A percentile compares a stretch with the other conserved stretches of the same genome.
Conservation (phyloP, 1,284 basidiomycete species). For the Cryptococcus neoformans region DNA sequence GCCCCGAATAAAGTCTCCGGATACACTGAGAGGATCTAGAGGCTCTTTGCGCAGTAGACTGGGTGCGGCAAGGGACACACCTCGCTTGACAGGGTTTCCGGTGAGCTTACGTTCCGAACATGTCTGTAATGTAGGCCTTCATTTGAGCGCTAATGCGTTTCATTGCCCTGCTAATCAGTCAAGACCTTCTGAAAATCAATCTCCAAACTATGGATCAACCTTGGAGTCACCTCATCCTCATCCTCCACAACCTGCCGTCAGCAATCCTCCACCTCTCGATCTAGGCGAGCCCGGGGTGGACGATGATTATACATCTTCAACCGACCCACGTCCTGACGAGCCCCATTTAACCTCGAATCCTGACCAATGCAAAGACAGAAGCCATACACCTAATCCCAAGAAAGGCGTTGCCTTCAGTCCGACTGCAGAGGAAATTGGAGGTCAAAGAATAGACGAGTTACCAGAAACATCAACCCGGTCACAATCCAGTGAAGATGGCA, state of each 20-base stretch:
- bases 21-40: neutral
- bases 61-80: conserved; percentile 1
- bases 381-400: neutral
- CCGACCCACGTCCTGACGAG: neutral
- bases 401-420: conserved; percentile 15
- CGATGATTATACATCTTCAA: neutral
- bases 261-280: conserved; percentile 38
- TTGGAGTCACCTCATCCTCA: conserved; percentile 27
- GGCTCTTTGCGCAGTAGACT: conserved; percentile 5
- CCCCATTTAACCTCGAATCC: neutral
- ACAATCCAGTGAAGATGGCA: conserved; percentile 5
- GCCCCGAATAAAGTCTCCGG: conserved; percentile 13
- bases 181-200: conserved; percentile 1
- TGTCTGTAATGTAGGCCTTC: neutral
- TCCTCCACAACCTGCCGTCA: conserved; percentile 1
- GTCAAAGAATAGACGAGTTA: conserved; percentile 1
- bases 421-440: conserved; percentile 8
- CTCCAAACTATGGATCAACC: conserved; percentile 33
- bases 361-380: neutral
- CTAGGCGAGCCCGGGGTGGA: conserved; percentile 29
- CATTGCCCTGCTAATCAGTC: neutral
- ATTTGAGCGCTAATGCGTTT: too few species aligned
- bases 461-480: conserved; percentile 1
- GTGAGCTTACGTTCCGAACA: conserved; percentile 1
- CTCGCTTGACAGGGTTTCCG: conserved; percentile 3